Base-by-base conservation (phyloP, 768 basidiomycete species). In the Mycena capillaripes region DNA sequence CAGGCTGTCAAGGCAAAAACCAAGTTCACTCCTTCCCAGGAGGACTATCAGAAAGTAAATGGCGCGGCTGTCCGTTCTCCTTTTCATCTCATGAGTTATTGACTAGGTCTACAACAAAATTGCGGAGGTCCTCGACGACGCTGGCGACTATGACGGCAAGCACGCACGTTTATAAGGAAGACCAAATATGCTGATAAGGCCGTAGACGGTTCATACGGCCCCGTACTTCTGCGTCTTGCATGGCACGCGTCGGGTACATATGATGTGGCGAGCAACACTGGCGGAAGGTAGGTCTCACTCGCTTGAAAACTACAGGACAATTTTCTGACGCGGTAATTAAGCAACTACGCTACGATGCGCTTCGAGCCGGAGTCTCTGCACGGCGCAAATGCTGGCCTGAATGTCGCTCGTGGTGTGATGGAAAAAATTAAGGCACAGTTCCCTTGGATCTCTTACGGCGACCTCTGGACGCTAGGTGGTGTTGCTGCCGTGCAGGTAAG, bases 261-360 rank as follows among this genome's bases (percentile, higher is more conserved):
- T 76, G 95, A 97, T 84, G 94, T 94, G 85, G 88, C 89, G 0
- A 83, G 87, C 53, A 89, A 89, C 69, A 91, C 92, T 19, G 95
- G 95, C 71, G 95, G 95, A 83, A 96, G 95, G 95, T 91, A 29
- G 12, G 67, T 69, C 53, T 53, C 32, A 36, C n/a, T 36, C 36
- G 29, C 73, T 19, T 40, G 38, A 34, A 25, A 27, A 66, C 30
- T 17, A 70, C 61, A 55, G 56, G 36, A 30, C 30, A 56, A 56
- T 21, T 27, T 23, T 19, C 36, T 56, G 23, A 65, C 74, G 61
- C 50, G 48, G 55, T 75, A 23, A 29, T 64, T 29, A 56, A 93
- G 95, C 87, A 98, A 99, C 89, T 97, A 95, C 75, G 97, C 98
- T 3, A 98, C 97, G 27, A 99, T 99, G 97, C 94, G 97, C 66